A percentile compares a stretch with the other conserved stretches of the same genome.
Conservation (phyloP, 371 early-diverging fungal genomes). For the Chytridiales sp. region DNA sequence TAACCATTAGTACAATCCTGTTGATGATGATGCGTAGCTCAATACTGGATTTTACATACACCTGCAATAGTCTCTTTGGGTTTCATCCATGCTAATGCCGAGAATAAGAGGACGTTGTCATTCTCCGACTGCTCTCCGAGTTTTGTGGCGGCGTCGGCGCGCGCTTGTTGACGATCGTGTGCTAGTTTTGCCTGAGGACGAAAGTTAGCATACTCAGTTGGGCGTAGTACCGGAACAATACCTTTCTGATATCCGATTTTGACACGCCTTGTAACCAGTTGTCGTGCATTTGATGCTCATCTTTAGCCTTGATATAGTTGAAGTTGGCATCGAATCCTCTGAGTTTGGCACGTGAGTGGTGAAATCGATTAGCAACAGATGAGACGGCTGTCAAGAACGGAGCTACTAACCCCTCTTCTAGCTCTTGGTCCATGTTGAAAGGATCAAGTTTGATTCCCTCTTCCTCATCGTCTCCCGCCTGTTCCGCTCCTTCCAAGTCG, state of each 20-base stretch:
- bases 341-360: background rate
- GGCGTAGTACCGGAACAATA: background rate
- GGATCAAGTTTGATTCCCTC: constrained; percentile 65
- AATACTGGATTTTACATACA: constrained; percentile 14
- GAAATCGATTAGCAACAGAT: background rate
- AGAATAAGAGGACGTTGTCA: constrained; percentile 58
- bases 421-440: constrained; percentile 85
- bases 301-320: constrained; percentile 77
- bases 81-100: constrained; percentile 62
- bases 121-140: constrained; percentile 48
- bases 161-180: constrained; percentile 57
- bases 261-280: constrained; percentile 83
- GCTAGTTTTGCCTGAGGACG: constrained; percentile 65
- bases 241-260: constrained; percentile 65
- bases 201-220: background rate
- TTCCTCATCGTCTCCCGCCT: constrained; percentile 33
- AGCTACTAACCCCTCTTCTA: constrained; percentile 70
- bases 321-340: constrained; percentile 75
- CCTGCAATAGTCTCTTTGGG: constrained; percentile 70
- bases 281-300: constrained; percentile 84
- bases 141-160: constrained; percentile 37
- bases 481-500: constrained; percentile 25
- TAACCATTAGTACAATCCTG: background rate
- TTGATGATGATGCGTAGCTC: background rate
- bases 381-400: background rate